Conservation (phyloP, 257 asterid genomes). For the Apocynum venetum region DNA sequence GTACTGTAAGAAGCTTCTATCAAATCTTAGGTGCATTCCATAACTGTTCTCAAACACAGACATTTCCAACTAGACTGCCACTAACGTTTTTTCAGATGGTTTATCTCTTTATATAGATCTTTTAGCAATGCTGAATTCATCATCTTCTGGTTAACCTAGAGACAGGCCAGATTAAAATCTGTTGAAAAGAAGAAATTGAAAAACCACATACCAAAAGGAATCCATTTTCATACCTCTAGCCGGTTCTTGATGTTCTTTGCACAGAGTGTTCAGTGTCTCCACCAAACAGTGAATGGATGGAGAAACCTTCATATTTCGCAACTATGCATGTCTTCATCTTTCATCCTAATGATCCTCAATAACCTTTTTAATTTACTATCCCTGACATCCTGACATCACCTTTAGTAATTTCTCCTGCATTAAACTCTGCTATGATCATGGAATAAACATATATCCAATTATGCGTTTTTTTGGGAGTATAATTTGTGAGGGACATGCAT, state of each 20-base stretch:
- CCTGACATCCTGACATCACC: slow-evolving; percentile 19
- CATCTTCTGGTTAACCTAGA: slow-evolving; percentile 50
- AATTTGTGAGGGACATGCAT: slow-evolving; percentile 90
- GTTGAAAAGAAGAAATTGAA: not conserved
- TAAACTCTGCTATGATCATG: not conserved
- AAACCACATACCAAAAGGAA: not conserved
- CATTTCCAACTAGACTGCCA: not conserved
- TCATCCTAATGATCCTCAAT: slow-evolving; percentile 58
- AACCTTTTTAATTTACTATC: slow-evolving; percentile 37
- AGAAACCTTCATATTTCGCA: slow-evolving; percentile 39
- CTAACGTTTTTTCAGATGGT: slow-evolving; percentile 45
- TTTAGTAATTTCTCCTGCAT: not conserved
- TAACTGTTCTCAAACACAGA: not conserved
- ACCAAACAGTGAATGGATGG: slow-evolving; percentile 56
- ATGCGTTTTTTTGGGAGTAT: not conserved
- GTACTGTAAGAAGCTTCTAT: not conserved
- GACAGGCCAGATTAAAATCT: not conserved
- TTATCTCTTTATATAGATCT: slow-evolving; percentile 42
- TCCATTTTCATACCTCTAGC: slow-evolving; percentile 43
- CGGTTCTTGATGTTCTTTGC: slow-evolving; percentile 57
- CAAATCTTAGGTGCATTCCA: not conserved
- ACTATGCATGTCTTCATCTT: slow-evolving; percentile 58
- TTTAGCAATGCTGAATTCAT: slow-evolving; percentile 38
- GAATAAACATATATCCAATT: not conserved
- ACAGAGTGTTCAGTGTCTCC: slow-evolving; percentile 63